phyloP scores from a whole-genome alignment of 1,284 basidiomycete species.

The Cryptococcus neoformans region DNA sequence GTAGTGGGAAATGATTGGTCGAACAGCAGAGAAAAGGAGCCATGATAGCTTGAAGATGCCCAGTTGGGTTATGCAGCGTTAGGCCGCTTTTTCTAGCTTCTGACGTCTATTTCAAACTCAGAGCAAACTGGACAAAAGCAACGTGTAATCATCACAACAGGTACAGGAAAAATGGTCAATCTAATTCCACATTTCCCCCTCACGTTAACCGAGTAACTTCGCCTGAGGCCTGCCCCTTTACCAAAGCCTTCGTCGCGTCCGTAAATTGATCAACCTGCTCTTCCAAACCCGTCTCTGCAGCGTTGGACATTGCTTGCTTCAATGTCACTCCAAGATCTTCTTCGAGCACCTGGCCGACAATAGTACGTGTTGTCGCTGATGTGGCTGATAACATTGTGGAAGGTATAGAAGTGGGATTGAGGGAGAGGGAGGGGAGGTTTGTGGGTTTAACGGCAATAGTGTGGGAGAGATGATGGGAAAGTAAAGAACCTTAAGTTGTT shows the following conservation, averaged over 20 bases:
- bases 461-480: slow-evolving; percentile 12
- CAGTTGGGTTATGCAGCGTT: too few species aligned
- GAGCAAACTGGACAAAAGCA: too few species aligned
- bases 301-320: slow-evolving; percentile 37
- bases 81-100: too few species aligned
- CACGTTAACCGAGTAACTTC: too few species aligned
- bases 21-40: too few species aligned
- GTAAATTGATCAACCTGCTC: slow-evolving; percentile 29
- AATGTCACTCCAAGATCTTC: slow-evolving; percentile 31
- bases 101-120: too few species aligned
- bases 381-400: too few species aligned
- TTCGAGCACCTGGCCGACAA: slow-evolving; percentile 30
- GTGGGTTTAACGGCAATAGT: slow-evolving; percentile 2
- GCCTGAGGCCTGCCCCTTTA: slow-evolving; percentile 9
- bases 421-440: slow-evolving; percentile 5
- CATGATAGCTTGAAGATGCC: too few species aligned
- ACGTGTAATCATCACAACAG: too few species aligned
- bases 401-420: slow-evolving; percentile 1
- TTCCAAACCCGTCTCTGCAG: slow-evolving; percentile 39
- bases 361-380: slow-evolving; percentile 9
- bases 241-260: slow-evolving; percentile 24
- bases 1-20: too few species aligned
- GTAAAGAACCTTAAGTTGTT: not conserved
- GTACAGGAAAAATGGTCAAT: too few species aligned
- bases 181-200: too few species aligned